phyloP scores from a whole-genome alignment of 495 filamentous ascomycete species.

The Lepraria neglecta region DNA sequence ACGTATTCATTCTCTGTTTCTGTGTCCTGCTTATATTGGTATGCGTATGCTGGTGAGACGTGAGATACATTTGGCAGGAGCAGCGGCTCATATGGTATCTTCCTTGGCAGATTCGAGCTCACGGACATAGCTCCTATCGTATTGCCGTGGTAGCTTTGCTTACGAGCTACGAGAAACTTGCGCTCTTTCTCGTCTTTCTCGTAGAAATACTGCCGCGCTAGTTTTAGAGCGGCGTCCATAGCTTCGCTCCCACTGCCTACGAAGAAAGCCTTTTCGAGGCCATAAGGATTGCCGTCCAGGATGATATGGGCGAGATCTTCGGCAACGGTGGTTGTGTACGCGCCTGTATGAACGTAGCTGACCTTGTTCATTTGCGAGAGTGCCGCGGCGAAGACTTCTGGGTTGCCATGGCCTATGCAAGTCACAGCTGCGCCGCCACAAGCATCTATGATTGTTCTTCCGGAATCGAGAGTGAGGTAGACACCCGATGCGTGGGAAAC shows the following conservation, averaged over 20 bases:
- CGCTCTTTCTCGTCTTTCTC: slow-evolving; percentile 43
- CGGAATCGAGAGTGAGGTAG: slow-evolving; percentile 50
- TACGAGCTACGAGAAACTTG: slow-evolving; percentile 58
- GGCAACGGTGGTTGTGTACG: slow-evolving; percentile 43
- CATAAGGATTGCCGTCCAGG: slow-evolving; percentile 37
- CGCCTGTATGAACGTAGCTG: slow-evolving; percentile 49
- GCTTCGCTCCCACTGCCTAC: slow-evolving; percentile 59
- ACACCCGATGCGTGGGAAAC: slow-evolving; percentile 41
- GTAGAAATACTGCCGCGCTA: slow-evolving; percentile 56
- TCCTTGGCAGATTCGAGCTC: slow-evolving; percentile 56
- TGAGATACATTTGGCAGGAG: slow-evolving; percentile 54
- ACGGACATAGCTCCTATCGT: slow-evolving; percentile 61
- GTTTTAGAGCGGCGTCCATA: slow-evolving; percentile 61
- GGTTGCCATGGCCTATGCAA: slow-evolving; percentile 46
- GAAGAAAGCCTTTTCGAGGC: slow-evolving; percentile 42
- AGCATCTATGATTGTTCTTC: slow-evolving; percentile 56
- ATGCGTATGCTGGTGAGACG: slow-evolving; percentile 65
- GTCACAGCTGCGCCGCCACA: slow-evolving; percentile 48
- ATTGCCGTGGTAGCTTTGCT: slow-evolving; percentile 69
- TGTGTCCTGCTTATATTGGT: slow-evolving; percentile 46
- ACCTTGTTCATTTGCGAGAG: slow-evolving; percentile 44
- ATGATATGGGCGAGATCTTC: slow-evolving; percentile 43
- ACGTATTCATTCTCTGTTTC: slow-evolving; percentile 51
- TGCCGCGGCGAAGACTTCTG: slow-evolving; percentile 42
- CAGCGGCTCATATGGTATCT: slow-evolving; percentile 61